Base-by-base conservation (phyloP, 2,329 filamentous ascomycete species). In the Thelonectria olida region DNA sequence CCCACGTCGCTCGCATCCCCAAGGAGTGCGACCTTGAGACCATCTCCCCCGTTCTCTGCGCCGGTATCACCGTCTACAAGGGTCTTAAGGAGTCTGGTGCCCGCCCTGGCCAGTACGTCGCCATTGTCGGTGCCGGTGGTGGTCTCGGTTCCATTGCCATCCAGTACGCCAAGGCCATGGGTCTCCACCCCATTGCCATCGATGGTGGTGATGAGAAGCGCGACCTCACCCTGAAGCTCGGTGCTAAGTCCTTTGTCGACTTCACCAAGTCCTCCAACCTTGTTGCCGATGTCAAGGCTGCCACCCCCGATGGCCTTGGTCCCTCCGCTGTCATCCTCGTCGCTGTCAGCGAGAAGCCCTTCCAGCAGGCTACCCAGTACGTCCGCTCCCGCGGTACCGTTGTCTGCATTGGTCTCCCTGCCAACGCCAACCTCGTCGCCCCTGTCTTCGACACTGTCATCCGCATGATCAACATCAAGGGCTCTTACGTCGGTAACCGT, bases 131-230 rank as follows among this genome's bases (percentile, higher is more conserved):
- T 74, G 93, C 92, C 25, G 92, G 92, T 66, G 92, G 93, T 77
- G 92, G 92, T 71, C 85, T 97, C 58, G 93, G 92, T 27, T 89
- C 85, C 61, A 67, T 96, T 66, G 93, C 92, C 20, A 83, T 91
- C 69, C 94, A 97, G 81, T 97, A 97, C 79, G 93, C 92, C 54
- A 92, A 90, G 78, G 94, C 93, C 41, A 97, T 97, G 93, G 93
- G 93, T 61, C 81, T 97, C 52, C 84, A 89, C 66, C 82, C 88
- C 67, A 89, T 97, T 72, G 93, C 90, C 69, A 93, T 97, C 69
- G 94, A 97, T 72, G 87, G 86, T 50, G 93, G 93, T 50, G 87
- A 88, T 3, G 93, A 96, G 80, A 97, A 97, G 87, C 84, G 81
- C 73, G 81, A 86, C 64, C 86, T 93, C 81, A 89, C 86, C 77